Percentiles rank a stretch among this genome's conserved stretches.
phyloP scores from a whole-genome alignment of 495 filamentous ascomycete species.

The Apodospora peruviana region DNA sequence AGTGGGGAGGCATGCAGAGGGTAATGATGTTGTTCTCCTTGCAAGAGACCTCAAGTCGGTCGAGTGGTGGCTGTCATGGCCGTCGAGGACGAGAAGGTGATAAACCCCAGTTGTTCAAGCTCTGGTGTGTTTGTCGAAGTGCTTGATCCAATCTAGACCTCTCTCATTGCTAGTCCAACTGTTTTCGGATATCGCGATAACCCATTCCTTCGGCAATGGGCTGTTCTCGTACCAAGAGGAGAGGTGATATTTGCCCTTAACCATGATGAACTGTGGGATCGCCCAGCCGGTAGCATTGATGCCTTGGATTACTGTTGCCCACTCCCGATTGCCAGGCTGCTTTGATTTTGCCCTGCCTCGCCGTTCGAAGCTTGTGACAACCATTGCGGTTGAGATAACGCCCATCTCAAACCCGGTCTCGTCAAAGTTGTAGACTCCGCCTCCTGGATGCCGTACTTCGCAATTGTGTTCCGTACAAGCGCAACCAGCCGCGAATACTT shows the following conservation, averaged over 20 bases:
- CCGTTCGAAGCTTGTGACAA: background rate
- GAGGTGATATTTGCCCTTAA: slow-evolving; percentile 1
- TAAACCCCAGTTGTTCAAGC: background rate
- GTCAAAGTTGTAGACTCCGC: background rate
- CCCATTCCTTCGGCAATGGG: slow-evolving; percentile 4
- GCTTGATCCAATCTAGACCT: background rate
- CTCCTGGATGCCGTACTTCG: background rate
- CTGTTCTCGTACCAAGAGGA: slow-evolving; percentile 6
- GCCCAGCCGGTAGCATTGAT: background rate
- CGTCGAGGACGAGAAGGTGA: background rate
- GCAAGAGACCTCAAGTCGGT: slow-evolving; percentile 6
- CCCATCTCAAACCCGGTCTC: background rate
- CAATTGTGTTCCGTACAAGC: background rate
- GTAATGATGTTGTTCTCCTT: slow-evolving; percentile 3
- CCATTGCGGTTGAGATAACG: background rate
- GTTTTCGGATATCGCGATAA: background rate
- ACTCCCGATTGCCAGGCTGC: slow-evolving; percentile 3
- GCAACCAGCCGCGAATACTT: background rate
- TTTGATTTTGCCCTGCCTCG: background rate
- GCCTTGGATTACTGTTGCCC: background rate
- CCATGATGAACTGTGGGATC: background rate
- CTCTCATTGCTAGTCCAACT: background rate
- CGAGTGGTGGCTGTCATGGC: slow-evolving; percentile 8
- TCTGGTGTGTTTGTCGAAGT: background rate
- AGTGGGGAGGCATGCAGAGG: slow-evolving; percentile 9